phyloP scores from a whole-genome alignment of 2,329 filamentous ascomycete species.

The Aspergillus persii region DNA sequence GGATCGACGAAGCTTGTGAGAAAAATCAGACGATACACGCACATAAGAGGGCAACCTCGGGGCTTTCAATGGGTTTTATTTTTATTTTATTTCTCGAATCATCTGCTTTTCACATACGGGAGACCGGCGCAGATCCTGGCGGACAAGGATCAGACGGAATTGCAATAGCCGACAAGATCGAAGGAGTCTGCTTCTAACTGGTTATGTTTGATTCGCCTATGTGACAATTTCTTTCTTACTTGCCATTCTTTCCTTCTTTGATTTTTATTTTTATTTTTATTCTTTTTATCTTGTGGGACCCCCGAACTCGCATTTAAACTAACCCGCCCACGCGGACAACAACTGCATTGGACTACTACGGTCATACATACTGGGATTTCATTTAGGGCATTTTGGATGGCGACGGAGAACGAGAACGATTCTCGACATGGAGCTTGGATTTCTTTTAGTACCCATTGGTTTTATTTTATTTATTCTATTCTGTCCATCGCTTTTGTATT shows the following conservation, averaged over 20 bases:
- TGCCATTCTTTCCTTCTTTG: neutral
- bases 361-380: neutral
- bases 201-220: slow-evolving; percentile 4
- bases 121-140: slow-evolving; percentile 1
- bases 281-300: neutral
- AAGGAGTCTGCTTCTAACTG: neutral
- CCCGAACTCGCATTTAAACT: slow-evolving; percentile 4
- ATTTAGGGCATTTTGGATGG: slow-evolving; percentile 4
- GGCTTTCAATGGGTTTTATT: neutral
- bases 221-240: neutral
- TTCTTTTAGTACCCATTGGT: slow-evolving; percentile 2
- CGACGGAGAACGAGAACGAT: neutral
- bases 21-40: slow-evolving; percentile 15
- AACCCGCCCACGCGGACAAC: neutral
- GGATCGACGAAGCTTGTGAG: slow-evolving; percentile 6
- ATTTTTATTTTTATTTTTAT: neutral
- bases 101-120: neutral
- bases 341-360: slow-evolving; percentile 6
- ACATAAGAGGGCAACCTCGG: slow-evolving; percentile 21
- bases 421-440: neutral
- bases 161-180: neutral
- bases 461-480: slow-evolving; percentile 1
- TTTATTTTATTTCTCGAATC: neutral
- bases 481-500: neutral
- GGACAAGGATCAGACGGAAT: slow-evolving; percentile 2